These are phyloP conservation scores for Axilococcus clingmanii DNA, from an alignment of 139 green algal species.

Conservation along the genomic window DNA sequence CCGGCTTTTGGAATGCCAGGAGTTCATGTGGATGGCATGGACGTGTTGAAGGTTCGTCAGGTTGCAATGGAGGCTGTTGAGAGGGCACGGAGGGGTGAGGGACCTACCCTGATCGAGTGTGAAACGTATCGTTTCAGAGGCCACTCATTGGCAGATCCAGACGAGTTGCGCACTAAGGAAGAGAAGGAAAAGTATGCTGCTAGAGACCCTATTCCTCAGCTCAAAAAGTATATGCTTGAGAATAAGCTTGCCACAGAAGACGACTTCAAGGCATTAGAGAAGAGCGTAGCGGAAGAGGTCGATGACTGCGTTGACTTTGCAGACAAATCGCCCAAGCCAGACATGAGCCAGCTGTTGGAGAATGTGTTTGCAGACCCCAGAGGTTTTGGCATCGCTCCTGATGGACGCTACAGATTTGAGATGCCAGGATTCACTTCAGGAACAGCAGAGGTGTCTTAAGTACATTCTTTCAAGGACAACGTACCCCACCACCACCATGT, in stretches of 20 bases:
- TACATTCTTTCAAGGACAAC: slow-evolving; percentile 1
- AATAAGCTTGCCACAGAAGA: slow-evolving; percentile 52
- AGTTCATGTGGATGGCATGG: slow-evolving; percentile 95
- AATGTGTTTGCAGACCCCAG: slow-evolving; percentile 96
- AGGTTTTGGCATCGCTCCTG: slow-evolving; percentile 74
- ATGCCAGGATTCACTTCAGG: slow-evolving; percentile 75
- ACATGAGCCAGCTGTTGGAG: slow-evolving; percentile 89
- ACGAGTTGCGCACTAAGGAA: slow-evolving; percentile 87
- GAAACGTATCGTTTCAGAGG: slow-evolving; percentile 97
- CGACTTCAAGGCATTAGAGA: slow-evolving; percentile 67
- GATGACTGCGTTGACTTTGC: slow-evolving; percentile 90
- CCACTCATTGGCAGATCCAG: slow-evolving; percentile 95
- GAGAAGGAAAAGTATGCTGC: slow-evolving; percentile 79
- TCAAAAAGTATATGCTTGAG: slow-evolving; percentile 76
- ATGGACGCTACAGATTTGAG: slow-evolving; percentile 69
- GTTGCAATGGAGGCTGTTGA: slow-evolving; percentile 75
- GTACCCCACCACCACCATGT: too few relatives aligned
- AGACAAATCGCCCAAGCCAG: slow-evolving; percentile 82
- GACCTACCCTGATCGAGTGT: slow-evolving; percentile 93
- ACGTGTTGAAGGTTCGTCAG: slow-evolving; percentile 84
- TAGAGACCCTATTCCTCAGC: slow-evolving; percentile 75
- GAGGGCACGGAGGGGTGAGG: slow-evolving; percentile 78
- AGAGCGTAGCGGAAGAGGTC: slow-evolving; percentile 56
- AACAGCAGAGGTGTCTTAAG: slow-evolving; percentile 61
- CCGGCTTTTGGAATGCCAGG: slow-evolving; percentile 94